phyloP scores from a whole-genome alignment of 495 filamentous ascomycete species.

The Penicillium ucsense region DNA sequence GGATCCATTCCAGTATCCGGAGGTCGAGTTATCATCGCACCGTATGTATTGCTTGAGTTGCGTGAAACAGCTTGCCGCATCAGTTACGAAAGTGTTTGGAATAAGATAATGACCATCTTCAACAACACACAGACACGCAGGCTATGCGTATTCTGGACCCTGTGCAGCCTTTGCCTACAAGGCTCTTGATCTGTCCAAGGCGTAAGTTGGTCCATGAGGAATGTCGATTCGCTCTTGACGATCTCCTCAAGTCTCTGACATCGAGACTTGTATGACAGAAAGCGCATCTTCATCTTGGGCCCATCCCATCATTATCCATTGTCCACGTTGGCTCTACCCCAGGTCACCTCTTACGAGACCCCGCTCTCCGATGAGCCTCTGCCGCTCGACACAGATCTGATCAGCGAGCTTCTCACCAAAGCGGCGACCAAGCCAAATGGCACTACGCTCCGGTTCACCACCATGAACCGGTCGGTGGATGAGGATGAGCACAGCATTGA shows the following conservation, averaged over 20 bases:
- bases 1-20: slow-evolving; percentile 58
- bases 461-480: slow-evolving; percentile 61
- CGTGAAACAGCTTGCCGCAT: too few species aligned
- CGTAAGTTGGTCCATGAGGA: slow-evolving; percentile 35
- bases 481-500: slow-evolving; percentile 91
- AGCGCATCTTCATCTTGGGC: slow-evolving; percentile 88
- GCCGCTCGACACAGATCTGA: slow-evolving; percentile 57
- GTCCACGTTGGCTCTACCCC: slow-evolving; percentile 64
- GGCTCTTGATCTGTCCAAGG: slow-evolving; percentile 70
- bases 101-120: too few species aligned
- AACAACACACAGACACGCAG: slow-evolving; percentile 62
- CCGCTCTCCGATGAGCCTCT: slow-evolving; percentile 74
- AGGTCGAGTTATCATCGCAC: slow-evolving; percentile 87
- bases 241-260: slow-evolving; percentile 1
- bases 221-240: not conserved
- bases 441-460: slow-evolving; percentile 49
- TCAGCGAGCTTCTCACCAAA: slow-evolving; percentile 51
- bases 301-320: slow-evolving; percentile 88
- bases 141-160: slow-evolving; percentile 89
- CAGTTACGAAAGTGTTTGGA: too few species aligned
- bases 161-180: slow-evolving; percentile 95
- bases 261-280: slow-evolving; percentile 33
- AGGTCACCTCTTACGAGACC: slow-evolving; percentile 67
- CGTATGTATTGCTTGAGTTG: slow-evolving; percentile 50
- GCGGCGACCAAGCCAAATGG: slow-evolving; percentile 22